These are phyloP conservation scores for Paspalum notatum DNA, from an alignment of 176 grass and related monocot species.

Conservation along the genomic window DNA sequence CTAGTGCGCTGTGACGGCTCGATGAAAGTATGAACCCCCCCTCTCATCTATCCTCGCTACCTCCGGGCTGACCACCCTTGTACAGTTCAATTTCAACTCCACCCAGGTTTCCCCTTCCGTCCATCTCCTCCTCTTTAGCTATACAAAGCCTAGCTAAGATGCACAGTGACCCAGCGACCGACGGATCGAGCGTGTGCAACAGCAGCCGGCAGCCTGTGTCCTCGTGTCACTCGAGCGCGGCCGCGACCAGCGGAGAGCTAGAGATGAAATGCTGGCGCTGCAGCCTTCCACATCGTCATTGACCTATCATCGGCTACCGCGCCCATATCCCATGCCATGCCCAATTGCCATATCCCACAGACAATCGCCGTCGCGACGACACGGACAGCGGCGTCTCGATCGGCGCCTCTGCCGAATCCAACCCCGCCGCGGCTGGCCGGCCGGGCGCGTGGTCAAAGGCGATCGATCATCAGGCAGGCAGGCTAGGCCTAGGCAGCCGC, in stretches of 20 bases:
- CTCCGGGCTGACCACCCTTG: not conserved
- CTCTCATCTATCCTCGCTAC: no score
- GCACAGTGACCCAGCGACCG: not conserved
- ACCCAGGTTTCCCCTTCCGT: not conserved
- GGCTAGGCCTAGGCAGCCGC: no score
- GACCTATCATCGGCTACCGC: not conserved
- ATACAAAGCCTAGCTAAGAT: not conserved
- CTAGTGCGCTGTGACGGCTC: no score
- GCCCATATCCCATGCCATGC: no score
- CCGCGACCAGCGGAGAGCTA: not conserved
- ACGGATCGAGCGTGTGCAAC: not conserved
- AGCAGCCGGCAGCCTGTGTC: not conserved
- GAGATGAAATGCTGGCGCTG: not conserved
- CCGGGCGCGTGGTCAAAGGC: not conserved
- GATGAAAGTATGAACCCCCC: no score
- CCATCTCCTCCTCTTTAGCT: not conserved
- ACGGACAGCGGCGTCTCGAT: not conserved
- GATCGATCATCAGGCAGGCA: not conserved
- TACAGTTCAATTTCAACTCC: conserved; percentile 15
- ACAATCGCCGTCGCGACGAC: not conserved
- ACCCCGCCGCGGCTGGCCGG: not conserved
- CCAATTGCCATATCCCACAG: not conserved
- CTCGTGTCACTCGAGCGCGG: not conserved
- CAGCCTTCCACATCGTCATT: not conserved
- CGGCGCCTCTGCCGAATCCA: not conserved